A percentile compares a stretch with the other conserved stretches of the same genome.
Conservation (phyloP, 331 rosid genomes). For the Quercus lobata region DNA sequence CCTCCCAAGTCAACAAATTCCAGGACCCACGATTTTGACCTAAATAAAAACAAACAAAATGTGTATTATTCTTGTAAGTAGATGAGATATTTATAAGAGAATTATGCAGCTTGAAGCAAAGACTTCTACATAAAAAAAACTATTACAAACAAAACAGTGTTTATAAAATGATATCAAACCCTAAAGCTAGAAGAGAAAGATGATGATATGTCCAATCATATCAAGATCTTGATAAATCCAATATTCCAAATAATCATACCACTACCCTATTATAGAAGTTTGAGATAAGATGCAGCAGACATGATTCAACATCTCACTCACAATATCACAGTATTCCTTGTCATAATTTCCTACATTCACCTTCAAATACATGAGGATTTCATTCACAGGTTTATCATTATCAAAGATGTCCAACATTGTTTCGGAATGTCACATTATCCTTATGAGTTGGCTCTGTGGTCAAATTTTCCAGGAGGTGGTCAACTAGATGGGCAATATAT, state of each 20-base stretch:
- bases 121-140: not conserved
- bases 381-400: not conserved
- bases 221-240: not conserved
- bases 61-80: not conserved
- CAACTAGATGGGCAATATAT: not conserved
- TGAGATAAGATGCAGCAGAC: not conserved
- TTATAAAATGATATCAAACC: not conserved
- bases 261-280: not conserved
- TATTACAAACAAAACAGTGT: not conserved
- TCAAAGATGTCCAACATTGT: not conserved
- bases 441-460: not conserved
- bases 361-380: not conserved
- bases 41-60: conserved; percentile 22
- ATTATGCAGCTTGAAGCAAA: not conserved
- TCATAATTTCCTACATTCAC: not conserved
- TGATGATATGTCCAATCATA: not conserved
- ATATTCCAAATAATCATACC: not conserved
- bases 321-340: not conserved
- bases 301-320: not conserved
- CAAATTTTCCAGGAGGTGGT: not conserved
- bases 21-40: conserved; percentile 69
- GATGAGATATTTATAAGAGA: conserved; percentile 6
- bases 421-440: not conserved
- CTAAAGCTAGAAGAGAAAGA: not conserved
- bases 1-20: conserved; percentile 98